These are phyloP conservation scores for Amanita fuliginea DNA, from an alignment of 768 basidiomycete genomes.

Conservation along the genomic window DNA sequence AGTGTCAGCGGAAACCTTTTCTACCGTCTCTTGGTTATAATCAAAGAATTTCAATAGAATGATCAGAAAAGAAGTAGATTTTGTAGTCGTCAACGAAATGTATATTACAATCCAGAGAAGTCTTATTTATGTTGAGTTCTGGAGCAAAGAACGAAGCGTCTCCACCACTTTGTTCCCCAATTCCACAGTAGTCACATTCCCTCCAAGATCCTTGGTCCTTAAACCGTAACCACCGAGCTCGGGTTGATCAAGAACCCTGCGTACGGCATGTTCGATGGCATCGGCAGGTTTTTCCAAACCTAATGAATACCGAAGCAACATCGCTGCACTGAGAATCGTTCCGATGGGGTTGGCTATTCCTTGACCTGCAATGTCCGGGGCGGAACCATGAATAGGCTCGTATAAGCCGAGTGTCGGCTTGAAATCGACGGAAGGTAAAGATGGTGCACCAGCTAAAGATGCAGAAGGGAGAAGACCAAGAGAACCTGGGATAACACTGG, in stretches of 20 bases:
- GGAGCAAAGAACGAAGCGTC: constrained; percentile 47
- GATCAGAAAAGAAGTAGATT: background rate
- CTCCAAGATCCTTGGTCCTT: constrained; percentile 84
- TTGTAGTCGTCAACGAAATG: background rate
- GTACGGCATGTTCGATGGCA: constrained; percentile 84
- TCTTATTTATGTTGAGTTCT: constrained; percentile 5
- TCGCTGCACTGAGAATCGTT: constrained; percentile 87
- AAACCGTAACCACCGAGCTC: constrained; percentile 63
- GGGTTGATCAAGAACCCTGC: constrained; percentile 71
- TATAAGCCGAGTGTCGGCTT: constrained; percentile 83
- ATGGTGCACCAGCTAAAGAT: constrained; percentile 84
- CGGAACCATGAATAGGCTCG: constrained; percentile 95
- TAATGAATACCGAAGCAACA: constrained; percentile 92
- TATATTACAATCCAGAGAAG: background rate
- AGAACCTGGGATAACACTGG: constrained; percentile 95
- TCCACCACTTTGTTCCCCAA: constrained; percentile 80
- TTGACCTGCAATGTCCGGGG: constrained; percentile 91
- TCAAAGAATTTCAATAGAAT: no score
- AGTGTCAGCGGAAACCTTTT: background rate
- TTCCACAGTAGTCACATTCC: constrained; percentile 60
- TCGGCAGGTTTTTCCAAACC: constrained; percentile 77
- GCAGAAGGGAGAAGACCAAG: constrained; percentile 94
- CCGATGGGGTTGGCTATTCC: constrained; percentile 93
- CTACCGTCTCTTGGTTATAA: background rate
- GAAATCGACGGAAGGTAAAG: constrained; percentile 47